Conservation (phyloP, 1,139 yeast species). For the Suhomyces terraborum region DNA sequence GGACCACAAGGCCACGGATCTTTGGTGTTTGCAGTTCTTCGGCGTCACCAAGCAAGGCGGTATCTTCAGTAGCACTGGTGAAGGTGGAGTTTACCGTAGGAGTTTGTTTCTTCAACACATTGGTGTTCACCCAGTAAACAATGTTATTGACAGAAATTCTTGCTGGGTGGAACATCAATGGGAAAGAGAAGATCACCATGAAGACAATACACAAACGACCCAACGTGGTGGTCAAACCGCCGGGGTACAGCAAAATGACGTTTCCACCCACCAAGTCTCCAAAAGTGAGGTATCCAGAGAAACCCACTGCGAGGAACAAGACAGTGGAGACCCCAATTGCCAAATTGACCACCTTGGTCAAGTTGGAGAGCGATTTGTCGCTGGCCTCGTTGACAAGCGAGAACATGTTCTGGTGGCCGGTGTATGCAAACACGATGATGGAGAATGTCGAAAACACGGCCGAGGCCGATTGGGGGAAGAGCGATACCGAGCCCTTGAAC, state of each 20-base stretch:
- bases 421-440: constrained; percentile 50
- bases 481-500: constrained; percentile 55
- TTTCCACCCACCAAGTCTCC: constrained; percentile 64
- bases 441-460: constrained; percentile 65
- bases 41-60: constrained; percentile 13
- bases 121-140: constrained; percentile 47
- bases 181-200: constrained; percentile 86
- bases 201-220: constrained; percentile 78
- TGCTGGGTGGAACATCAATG: constrained; percentile 91
- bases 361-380: constrained; percentile 53
- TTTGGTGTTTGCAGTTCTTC: constrained; percentile 21
- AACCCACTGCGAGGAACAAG: constrained; percentile 43
- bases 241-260: constrained; percentile 68
- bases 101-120: constrained; percentile 2
- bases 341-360: constrained; percentile 52
- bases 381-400: constrained; percentile 53
- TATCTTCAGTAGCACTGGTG: constrained; percentile 10
- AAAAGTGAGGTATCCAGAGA: constrained; percentile 48
- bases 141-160: constrained; percentile 82
- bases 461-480: constrained; percentile 58
- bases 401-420: constrained; percentile 55
- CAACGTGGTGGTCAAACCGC: constrained; percentile 49
- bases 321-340: constrained; percentile 49
- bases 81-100: constrained; percentile 2
- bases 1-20: constrained; percentile 33